A percentile compares a stretch with the other conserved stretches of the same genome.
Evolutionary conservation across 345 rosid genomes (phyloP).

Genomic region (Brassica incana): DNA sequence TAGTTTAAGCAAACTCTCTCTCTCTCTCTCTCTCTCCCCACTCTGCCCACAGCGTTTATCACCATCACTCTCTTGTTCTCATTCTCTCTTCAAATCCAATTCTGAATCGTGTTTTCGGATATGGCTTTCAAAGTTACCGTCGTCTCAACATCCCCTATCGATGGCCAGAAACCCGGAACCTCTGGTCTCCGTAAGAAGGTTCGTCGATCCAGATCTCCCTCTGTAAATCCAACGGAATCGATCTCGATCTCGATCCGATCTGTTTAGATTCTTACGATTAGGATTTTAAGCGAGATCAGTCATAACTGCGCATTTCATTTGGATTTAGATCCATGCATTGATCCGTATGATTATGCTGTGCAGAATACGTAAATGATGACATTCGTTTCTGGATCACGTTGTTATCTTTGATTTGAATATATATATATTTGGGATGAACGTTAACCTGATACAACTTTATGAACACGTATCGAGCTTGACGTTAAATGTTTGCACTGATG

Average conservation of each 20-base stretch:
- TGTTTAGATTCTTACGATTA: neutral
- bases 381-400: neutral
- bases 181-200: slow-evolving; percentile 99
- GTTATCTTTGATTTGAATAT: neutral
- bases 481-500: neutral
- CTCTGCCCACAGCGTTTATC: neutral
- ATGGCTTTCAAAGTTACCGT: slow-evolving; percentile 71
- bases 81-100: neutral
- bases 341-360: slow-evolving; percentile 4
- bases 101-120: neutral
- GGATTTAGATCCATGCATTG: slow-evolving; percentile 15
- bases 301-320: neutral
- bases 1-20: slow-evolving; percentile 12
- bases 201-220: slow-evolving; percentile 13
- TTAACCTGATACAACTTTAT: neutral
- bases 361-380: slow-evolving; percentile 2
- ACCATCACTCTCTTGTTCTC: slow-evolving; percentile 13
- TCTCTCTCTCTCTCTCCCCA: neutral
- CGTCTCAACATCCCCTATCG: slow-evolving; percentile 66
- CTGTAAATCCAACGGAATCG: neutral
- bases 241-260: slow-evolving; percentile 31
- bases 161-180: slow-evolving; percentile 99
- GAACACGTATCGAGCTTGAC: neutral
- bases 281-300: neutral
- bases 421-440: neutral